Percentiles rank a stretch among this genome's conserved stretches.
phyloP scores from a whole-genome alignment of 192 early-diverging fungal genomes.

The Rhizophagus prolifer region DNA sequence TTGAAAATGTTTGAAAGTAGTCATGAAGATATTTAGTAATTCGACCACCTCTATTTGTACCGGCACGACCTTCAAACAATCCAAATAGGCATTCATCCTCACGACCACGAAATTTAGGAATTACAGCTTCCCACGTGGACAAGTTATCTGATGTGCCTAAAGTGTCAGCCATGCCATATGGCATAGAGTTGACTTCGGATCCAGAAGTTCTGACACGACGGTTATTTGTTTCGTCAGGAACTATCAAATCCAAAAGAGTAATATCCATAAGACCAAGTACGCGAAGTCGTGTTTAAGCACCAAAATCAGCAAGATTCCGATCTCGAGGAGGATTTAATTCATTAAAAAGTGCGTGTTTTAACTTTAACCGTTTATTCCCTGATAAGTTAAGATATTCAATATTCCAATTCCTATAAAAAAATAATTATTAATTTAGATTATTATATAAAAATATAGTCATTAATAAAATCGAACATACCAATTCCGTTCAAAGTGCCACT shows the following conservation, averaged over 20 bases:
- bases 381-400: slow-evolving; percentile 87
- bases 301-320: slow-evolving; percentile 72
- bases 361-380: slow-evolving; percentile 86
- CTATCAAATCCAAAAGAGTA: slow-evolving; percentile 73
- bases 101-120: slow-evolving; percentile 77
- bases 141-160: slow-evolving; percentile 68
- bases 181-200: slow-evolving; percentile 77
- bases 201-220: slow-evolving; percentile 81
- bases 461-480: slow-evolving; percentile 52
- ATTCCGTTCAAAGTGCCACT: slow-evolving; percentile 97
- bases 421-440: not conserved
- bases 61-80: slow-evolving; percentile 74
- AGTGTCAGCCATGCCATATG: slow-evolving; percentile 86
- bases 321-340: slow-evolving; percentile 41
- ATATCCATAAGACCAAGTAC: slow-evolving; percentile 88
- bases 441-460: not conserved
- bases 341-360: slow-evolving; percentile 62
- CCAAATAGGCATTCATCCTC: slow-evolving; percentile 90
- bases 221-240: slow-evolving; percentile 81
- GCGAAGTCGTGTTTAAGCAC: slow-evolving; percentile 71
- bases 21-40: slow-evolving; percentile 74
- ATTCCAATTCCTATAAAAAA: slow-evolving; percentile 75
- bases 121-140: slow-evolving; percentile 82
- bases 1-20: slow-evolving; percentile 62
- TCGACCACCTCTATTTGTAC: slow-evolving; percentile 48